Base-by-base conservation (phyloP, 2,329 filamentous ascomycete genomes). In the Tolypocladium tropicale region DNA sequence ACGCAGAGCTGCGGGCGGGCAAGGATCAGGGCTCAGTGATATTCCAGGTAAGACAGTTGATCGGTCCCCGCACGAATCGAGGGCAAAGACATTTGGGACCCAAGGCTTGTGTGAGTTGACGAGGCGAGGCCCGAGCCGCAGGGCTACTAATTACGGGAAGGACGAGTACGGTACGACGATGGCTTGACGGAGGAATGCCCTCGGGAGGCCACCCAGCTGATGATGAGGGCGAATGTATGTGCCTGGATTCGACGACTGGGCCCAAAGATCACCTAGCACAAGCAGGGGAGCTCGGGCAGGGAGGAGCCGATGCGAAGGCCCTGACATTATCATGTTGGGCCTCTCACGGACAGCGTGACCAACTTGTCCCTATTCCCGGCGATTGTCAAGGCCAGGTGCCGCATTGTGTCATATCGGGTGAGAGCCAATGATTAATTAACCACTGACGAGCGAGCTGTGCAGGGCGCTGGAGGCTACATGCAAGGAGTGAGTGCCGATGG, bases 31-130 rank as follows among this genome's bases (percentile, higher is more conserved):
- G 49, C 50, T 52, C 54, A 14, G 54, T n/a, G 37, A 43, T 28
- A 52, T 52, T 21, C 21, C 54, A 5, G 36, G 49, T 41, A 30
- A 55, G 54, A 55, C 54, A 55, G 11, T n/a, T 43, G 37, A 37
- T 16, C 21, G n/a, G 41, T 28, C 53, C 32, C 53, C 53, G 18
- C 53, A 34, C 32, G 37, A 18, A 53, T 32, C 12, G n/a, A 48
- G 25, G 23, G 33, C 34, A 53, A 25, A 41, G 34, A 43, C 53
- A 34, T 54, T 37, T 10, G 2, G 43, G 23, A 30, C n/a, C n/a
- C n/a, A n/a, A n/a, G n/a, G 43, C 43, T 16, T 14, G 28, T 21
- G 46, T 10, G 46, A 21, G 30, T 32, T 50, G 28, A 28, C 18
- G 25, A 32, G 30, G 46, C 18, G 46, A 50, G 28, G 46, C 6